Conservation (phyloP, 257 asterid species). For the Dorcoceras hygrometricum region DNA sequence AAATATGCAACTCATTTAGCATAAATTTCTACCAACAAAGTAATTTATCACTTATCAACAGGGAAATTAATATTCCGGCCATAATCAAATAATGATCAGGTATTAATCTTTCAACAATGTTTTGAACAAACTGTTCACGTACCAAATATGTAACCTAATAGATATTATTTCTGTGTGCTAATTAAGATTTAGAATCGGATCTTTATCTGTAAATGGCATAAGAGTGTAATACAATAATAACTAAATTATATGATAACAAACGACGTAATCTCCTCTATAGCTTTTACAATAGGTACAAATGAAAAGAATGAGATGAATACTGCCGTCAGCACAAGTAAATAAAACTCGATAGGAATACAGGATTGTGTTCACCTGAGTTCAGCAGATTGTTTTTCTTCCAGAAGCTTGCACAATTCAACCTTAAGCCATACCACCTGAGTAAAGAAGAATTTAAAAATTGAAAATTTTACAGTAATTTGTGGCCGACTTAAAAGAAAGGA, state of each 20-base stretch:
- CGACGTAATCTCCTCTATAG: not conserved
- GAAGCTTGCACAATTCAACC: conserved; percentile 83
- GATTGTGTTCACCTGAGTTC: conserved; percentile 65
- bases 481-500: not conserved
- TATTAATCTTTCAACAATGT: not conserved
- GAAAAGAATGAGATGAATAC: not conserved
- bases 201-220: not conserved
- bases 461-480: not conserved
- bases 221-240: not conserved
- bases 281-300: not conserved
- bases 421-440: conserved; percentile 64
- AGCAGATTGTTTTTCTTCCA: conserved; percentile 84
- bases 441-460: conserved; percentile 10
- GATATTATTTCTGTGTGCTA: not conserved
- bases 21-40: not conserved
- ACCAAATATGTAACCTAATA: not conserved
- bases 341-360: not conserved
- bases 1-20: not conserved
- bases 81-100: not conserved
- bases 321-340: not conserved
- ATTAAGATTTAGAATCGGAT: not conserved
- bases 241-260: not conserved
- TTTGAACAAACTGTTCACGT: too few species aligned
- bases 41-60: not conserved
- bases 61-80: not conserved